phyloP scores from a whole-genome alignment of 768 basidiomycete genomes.

The Tricholoma flavovirens region DNA sequence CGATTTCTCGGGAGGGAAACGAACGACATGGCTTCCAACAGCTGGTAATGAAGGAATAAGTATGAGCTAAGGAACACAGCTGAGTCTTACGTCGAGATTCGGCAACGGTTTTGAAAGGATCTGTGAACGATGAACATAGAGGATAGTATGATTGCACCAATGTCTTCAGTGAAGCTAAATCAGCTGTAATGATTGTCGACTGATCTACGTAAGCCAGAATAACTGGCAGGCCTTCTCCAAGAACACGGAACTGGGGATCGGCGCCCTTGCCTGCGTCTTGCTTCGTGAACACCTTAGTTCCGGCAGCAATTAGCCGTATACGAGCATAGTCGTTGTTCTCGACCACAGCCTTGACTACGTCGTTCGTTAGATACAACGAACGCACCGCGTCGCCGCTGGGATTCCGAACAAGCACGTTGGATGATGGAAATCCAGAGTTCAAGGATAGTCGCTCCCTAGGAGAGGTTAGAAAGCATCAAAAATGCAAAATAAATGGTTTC shows the following conservation, averaged over 20 bases:
- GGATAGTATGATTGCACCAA: slow-evolving; percentile 81
- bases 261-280: slow-evolving; percentile 69
- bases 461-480: neutral
- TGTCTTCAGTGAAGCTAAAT: slow-evolving; percentile 51
- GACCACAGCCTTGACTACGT: slow-evolving; percentile 77
- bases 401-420: slow-evolving; percentile 84
- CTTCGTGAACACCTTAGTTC: slow-evolving; percentile 88
- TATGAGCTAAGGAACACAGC: slow-evolving; percentile 8
- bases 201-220: slow-evolving; percentile 78
- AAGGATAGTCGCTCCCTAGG: slow-evolving; percentile 69
- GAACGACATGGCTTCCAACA: slow-evolving; percentile 67
- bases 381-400: slow-evolving; percentile 65
- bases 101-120: slow-evolving; percentile 51
- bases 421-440: slow-evolving; percentile 60
- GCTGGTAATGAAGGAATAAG: slow-evolving; percentile 30
- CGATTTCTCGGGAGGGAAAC: slow-evolving; percentile 51
- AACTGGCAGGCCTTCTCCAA: slow-evolving; percentile 81
- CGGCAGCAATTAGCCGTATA: slow-evolving; percentile 85
- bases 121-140: slow-evolving; percentile 54
- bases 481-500: neutral
- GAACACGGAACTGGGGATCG: slow-evolving; percentile 65
- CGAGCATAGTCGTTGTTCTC: slow-evolving; percentile 76
- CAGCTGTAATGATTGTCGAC: slow-evolving; percentile 52
- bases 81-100: slow-evolving; percentile 44
- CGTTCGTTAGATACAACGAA: slow-evolving; percentile 84